Percentiles rank a stretch among this genome's conserved stretches.
phyloP scores from a whole-genome alignment of 2,329 filamentous ascomycete species.

The Ceratocystiopsis sp. region DNA sequence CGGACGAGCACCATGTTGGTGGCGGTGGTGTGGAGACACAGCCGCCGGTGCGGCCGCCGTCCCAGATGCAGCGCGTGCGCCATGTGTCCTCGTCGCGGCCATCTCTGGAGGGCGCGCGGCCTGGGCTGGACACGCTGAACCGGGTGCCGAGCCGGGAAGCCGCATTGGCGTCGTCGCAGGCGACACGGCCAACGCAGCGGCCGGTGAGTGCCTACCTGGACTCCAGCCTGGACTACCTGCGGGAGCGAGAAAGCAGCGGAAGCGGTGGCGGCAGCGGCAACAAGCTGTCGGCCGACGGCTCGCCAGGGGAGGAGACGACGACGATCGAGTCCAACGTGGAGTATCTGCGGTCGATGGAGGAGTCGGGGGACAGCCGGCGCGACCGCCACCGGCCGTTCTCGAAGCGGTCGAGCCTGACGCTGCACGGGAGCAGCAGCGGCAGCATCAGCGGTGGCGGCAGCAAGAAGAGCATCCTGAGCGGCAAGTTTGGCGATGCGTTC shows the following conservation, averaged over 20 bases:
- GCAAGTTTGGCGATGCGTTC: conserved; percentile 87
- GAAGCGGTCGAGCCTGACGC: conserved; percentile 57
- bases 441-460: conserved; percentile 46
- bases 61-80: conserved; percentile 19
- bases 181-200: conserved; percentile 32
- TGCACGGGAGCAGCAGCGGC: conserved; percentile 24
- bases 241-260: conserved; percentile 44
- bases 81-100: conserved; percentile 40
- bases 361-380: conserved; percentile 21
- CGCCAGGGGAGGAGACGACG: conserved; percentile 32
- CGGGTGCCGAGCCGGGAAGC: too few species aligned
- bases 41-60: conserved; percentile 5
- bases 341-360: conserved; percentile 47
- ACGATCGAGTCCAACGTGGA: conserved; percentile 68
- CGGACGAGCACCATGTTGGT: not conserved
- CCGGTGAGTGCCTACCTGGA: conserved; percentile 73
- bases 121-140: conserved; percentile 44
- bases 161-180: conserved; percentile 12
- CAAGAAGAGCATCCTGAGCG: conserved; percentile 68
- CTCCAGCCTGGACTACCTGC: conserved; percentile 65
- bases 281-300: conserved; percentile 20
- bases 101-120: conserved; percentile 55
- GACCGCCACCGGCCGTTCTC: conserved; percentile 34
- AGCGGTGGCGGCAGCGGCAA: conserved; percentile 20
- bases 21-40: not conserved